Evolutionary conservation across 2,329 filamentous ascomycete genomes (phyloP).

Genomic region (Anisogramma anomala): DNA sequence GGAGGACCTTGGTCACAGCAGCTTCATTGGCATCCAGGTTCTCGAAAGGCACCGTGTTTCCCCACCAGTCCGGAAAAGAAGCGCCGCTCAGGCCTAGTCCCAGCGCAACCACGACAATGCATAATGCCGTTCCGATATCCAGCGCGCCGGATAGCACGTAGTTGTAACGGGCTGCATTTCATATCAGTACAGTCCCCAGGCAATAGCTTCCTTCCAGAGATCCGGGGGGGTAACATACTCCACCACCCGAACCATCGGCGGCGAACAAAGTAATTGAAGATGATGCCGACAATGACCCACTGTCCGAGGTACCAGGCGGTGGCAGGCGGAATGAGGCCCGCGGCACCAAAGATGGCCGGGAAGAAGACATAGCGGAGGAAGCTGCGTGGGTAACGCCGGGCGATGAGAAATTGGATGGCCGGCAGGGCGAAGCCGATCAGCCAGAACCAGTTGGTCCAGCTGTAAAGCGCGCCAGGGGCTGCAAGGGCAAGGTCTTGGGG

Average conservation of each 20-base stretch:
- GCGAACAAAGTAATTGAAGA: constrained; percentile 44
- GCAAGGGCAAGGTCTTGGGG: not conserved
- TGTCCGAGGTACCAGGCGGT: constrained; percentile 43
- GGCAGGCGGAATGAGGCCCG: constrained; percentile 40
- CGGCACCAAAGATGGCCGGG: constrained; percentile 41
- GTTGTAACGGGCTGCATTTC: constrained; percentile 37
- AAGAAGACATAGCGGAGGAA: constrained; percentile 38
- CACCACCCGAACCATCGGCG: constrained; percentile 43
- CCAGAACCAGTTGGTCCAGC: constrained; percentile 43
- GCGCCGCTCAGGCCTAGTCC: constrained; percentile 34
- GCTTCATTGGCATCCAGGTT: constrained; percentile 13
- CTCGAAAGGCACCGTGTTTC: constrained; percentile 22
- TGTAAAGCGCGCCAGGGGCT: constrained; percentile 32
- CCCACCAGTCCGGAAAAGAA: constrained; percentile 39
- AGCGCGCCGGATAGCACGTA: constrained; percentile 48
- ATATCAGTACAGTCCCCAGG: not conserved
- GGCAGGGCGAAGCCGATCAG: constrained; percentile 39
- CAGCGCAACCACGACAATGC: constrained; percentile 40
- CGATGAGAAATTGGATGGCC: constrained; percentile 35
- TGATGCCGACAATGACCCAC: constrained; percentile 42
- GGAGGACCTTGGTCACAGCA: constrained; percentile 21
- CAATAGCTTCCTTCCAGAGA: too few species aligned
- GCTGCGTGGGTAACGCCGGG: constrained; percentile 34
- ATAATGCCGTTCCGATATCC: constrained; percentile 47
- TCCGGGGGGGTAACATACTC: constrained; percentile 23